Evolutionary conservation across 2,329 filamentous ascomycete genomes (phyloP).

Genomic region (Chaetomiaceae sp.): DNA sequence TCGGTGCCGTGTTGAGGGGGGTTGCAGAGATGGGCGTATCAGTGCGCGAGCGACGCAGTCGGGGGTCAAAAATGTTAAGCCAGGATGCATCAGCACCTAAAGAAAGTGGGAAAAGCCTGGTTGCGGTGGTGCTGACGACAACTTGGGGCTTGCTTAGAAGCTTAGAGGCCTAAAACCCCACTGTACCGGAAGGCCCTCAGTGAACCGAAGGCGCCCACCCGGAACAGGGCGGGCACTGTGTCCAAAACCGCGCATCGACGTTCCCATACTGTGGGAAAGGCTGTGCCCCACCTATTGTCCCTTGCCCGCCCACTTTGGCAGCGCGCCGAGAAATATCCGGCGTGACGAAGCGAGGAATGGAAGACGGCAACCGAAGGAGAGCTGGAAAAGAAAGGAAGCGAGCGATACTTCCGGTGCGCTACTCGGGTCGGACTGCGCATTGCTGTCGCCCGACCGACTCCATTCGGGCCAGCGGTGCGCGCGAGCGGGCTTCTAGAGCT

Average conservation of each 20-base stretch:
- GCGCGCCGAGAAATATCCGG: conserved; percentile 10
- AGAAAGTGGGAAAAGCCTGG: conserved; percentile 10
- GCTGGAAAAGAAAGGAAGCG: neutral
- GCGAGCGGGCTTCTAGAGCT: neutral
- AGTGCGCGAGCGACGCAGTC: conserved; percentile 10
- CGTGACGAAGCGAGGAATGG: neutral
- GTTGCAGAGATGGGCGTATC: conserved; percentile 19
- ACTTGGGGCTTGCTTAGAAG: conserved; percentile 15
- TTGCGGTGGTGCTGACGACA: conserved; percentile 18
- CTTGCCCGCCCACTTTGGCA: conserved; percentile 13
- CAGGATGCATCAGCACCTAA: conserved; percentile 19
- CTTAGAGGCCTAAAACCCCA: conserved; percentile 17
- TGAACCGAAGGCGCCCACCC: conserved; percentile 2
- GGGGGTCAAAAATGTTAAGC: conserved; percentile 27
- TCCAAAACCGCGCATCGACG: neutral
- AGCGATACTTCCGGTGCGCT: neutral
- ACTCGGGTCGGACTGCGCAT: neutral
- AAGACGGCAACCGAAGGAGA: neutral
- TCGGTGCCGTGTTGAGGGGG: conserved; percentile 23
- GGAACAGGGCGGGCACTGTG: conserved; percentile 22
- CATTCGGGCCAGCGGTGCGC: neutral
- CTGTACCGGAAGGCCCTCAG: conserved; percentile 7
- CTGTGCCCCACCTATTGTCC: neutral
- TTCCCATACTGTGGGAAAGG: conserved; percentile 6
- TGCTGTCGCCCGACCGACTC: neutral